Evolutionary conservation across 2,329 filamentous ascomycete species (phyloP), one percentile per base, ranked within the genome.

Genomic region (Exophiala sp.): DNA sequence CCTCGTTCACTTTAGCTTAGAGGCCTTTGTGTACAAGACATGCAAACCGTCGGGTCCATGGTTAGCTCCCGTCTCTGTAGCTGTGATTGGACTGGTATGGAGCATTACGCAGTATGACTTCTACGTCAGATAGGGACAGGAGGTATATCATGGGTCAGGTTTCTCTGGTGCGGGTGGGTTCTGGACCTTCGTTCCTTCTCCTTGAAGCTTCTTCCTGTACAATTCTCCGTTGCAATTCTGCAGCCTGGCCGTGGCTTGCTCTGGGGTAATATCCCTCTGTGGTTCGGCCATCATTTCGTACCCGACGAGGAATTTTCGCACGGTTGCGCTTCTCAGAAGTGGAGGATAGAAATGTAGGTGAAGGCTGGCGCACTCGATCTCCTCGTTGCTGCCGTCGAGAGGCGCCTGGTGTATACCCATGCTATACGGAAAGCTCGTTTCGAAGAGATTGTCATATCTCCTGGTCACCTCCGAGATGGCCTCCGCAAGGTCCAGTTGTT

Each of bases 341-440:
- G 94, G 94, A 39, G 94, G 94, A 70, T 96, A 97, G 72, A 99
- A 99, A 75, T 99, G 94, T 76, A 99, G 86, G 71, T 99, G 94
- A 68, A 99, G 85, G 72, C 95, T 92, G 62, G 89, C 90, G 57
- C 85, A 85, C 64, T 96, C 88, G 50, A 92, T 82, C 71, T 97
- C 92, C 58, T 95, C 89, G 1, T 83, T 79, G 0, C 83, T 87
- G 18, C 89, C 91, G 21, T 87, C 83, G 5, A 99, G 79, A 2
- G 94, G 94, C 14, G 94, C 92, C 75, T 99, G 94, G 70, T 99
- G 94, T 52, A 99, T 85, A 39, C 94, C 94, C 69, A 96, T 97
- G 71, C 88, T 96, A 72, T 99, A 99, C 0, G 94, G 94, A 67
- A 99, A 99, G 65, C 84, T 90, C 34, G 91, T 96, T 76, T 97